Evolutionary conservation across 192 early-diverging fungal genomes (phyloP).

Genomic region (Dissophora ornata): DNA sequence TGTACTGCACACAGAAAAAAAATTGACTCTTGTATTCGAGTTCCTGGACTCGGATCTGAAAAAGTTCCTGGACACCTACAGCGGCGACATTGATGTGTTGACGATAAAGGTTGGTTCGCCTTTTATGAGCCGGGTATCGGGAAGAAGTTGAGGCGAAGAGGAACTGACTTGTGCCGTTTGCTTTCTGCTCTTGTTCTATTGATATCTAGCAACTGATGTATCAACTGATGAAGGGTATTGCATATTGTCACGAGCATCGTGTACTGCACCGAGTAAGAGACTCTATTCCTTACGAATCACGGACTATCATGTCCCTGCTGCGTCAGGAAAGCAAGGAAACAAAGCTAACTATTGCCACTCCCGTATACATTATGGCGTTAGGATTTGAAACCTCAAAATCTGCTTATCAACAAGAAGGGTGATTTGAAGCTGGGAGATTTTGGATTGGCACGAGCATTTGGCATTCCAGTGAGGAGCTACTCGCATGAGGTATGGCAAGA

Average conservation of each 20-base stretch:
- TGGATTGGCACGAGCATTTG: constrained; percentile 97
- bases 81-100: constrained; percentile 79
- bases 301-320: no score
- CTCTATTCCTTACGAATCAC: no score
- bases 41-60: constrained; percentile 99
- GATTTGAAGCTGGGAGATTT: constrained; percentile 94
- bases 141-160: not conserved
- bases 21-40: constrained; percentile 98
- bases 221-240: constrained; percentile 95
- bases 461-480: constrained; percentile 92
- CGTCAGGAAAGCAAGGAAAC: no score
- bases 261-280: constrained; percentile 88
- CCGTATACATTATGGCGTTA: constrained; percentile 18
- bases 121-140: constrained; percentile 6
- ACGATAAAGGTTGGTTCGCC: constrained; percentile 80
- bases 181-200: not conserved
- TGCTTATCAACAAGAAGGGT: constrained; percentile 92
- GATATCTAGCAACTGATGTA: constrained; percentile 88
- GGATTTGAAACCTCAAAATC: constrained; percentile 90
- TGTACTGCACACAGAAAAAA: constrained; percentile 97
- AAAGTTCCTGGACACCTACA: constrained; percentile 94
- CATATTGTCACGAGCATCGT: constrained; percentile 96
- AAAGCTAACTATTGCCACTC: not conserved
- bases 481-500: constrained; percentile 75
- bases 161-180: not conserved